phyloP scores from a whole-genome alignment of 2,329 filamentous ascomycete species.

The Colletotrichum sp. region DNA sequence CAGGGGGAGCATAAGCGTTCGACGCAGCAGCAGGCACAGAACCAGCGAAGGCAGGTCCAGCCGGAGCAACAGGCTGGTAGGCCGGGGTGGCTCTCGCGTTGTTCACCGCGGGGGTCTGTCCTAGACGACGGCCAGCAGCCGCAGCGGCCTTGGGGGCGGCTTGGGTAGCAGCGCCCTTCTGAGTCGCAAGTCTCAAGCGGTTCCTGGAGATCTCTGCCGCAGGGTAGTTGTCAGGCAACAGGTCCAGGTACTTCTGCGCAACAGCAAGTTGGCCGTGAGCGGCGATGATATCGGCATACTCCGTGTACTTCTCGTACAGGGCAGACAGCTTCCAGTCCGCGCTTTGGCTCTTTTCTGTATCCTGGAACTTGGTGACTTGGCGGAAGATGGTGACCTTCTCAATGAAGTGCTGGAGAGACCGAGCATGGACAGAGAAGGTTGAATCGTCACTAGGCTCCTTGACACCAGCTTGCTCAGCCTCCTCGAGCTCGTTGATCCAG shows the following conservation, averaged over 20 bases:
- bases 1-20: conserved; percentile 27
- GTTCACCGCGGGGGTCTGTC: conserved; percentile 25
- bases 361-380: conserved; percentile 89
- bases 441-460: conserved; percentile 75
- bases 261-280: conserved; percentile 85
- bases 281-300: conserved; percentile 95
- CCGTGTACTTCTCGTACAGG: conserved; percentile 93
- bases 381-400: conserved; percentile 99
- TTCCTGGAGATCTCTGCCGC: conserved; percentile 87
- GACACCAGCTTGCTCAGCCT: conserved; percentile 78
- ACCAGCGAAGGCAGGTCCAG: background rate
- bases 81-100: background rate
- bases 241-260: conserved; percentile 89
- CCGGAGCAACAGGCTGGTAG: conserved; percentile 1
- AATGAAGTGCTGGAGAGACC: conserved; percentile 88
- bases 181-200: conserved; percentile 83
- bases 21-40: background rate
- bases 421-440: conserved; percentile 89
- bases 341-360: conserved; percentile 72
- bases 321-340: conserved; percentile 88
- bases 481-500: conserved; percentile 89
- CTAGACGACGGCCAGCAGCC: conserved; percentile 6
- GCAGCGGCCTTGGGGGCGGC: conserved; percentile 41
- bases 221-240: conserved; percentile 83
- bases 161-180: conserved; percentile 45